These are phyloP conservation scores for Whalleya microplaca DNA, from an alignment of 2,329 filamentous ascomycete species.

Conservation along the genomic window DNA sequence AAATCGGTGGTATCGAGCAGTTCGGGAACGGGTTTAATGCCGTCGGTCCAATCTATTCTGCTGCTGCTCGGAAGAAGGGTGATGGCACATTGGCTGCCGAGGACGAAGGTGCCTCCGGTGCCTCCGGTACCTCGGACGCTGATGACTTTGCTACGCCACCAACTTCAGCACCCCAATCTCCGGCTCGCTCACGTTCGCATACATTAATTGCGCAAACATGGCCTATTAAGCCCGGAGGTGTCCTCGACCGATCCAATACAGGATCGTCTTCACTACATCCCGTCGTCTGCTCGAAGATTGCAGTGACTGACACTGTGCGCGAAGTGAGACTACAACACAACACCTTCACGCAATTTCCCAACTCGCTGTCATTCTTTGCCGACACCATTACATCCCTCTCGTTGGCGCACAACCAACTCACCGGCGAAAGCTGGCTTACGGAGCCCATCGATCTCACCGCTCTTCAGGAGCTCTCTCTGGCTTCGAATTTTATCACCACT, in stretches of 20 bases:
- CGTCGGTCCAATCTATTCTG: conserved; percentile 28
- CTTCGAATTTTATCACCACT: conserved; percentile 73
- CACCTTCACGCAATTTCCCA: conserved; percentile 70
- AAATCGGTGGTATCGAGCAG: conserved; percentile 26
- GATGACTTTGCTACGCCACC: conserved; percentile 63
- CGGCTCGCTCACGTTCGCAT: conserved; percentile 51
- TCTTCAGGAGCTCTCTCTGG: conserved; percentile 77
- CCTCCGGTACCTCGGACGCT: no score
- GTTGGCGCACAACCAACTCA: conserved; percentile 74
- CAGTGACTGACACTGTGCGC: conserved; percentile 53
- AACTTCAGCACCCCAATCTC: conserved; percentile 56
- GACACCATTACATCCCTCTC: conserved; percentile 72
- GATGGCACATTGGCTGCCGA: conserved; percentile 2
- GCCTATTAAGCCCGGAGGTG: conserved; percentile 61
- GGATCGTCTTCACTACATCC: conserved; percentile 64
- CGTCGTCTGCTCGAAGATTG: conserved; percentile 58
- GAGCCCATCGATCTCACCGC: conserved; percentile 70
- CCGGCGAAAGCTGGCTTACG: conserved; percentile 66
- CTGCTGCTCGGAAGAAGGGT: neutral
- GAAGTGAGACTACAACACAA: conserved; percentile 78
- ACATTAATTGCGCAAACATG: conserved; percentile 54
- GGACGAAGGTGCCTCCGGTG: conserved; percentile 48
- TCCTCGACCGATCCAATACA: conserved; percentile 72
- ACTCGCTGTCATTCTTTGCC: conserved; percentile 71
- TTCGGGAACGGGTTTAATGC: conserved; percentile 35